A percentile compares a stretch with the other conserved stretches of the same genome.
phyloP scores from a whole-genome alignment of 768 basidiomycete genomes.

The Cystobasidium onofrii region DNA sequence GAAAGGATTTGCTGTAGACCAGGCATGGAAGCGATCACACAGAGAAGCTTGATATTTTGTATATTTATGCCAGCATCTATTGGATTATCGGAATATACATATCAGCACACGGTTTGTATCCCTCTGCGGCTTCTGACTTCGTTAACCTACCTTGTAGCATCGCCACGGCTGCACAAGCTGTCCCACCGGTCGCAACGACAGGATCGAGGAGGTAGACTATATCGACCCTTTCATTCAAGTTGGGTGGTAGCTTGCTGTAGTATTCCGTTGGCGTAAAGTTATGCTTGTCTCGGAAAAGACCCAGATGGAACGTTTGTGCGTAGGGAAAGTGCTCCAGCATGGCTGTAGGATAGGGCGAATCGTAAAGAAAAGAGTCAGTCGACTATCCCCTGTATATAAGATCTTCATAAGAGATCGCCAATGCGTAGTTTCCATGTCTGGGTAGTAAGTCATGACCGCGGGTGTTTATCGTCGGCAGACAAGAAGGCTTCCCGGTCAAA shows the following conservation, averaged over 20 bases:
- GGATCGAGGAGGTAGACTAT: conserved; percentile 83
- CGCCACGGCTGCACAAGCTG: conserved; percentile 71
- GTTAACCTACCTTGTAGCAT: conserved; percentile 56
- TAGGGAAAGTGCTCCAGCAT: conserved; percentile 76
- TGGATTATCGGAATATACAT: neutral
- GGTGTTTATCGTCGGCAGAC: too few relatives aligned
- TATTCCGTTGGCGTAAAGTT: conserved; percentile 41
- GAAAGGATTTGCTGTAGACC: conserved; percentile 62
- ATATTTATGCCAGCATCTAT: conserved; percentile 47
- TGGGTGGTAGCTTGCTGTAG: conserved; percentile 61
- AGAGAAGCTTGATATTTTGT: conserved; percentile 68
- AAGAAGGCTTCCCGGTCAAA: too few relatives aligned
- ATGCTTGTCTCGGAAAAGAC: conserved; percentile 61
- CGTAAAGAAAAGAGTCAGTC: neutral
- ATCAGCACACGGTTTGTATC: neutral
- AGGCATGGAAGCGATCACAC: conserved; percentile 65
- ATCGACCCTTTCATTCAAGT: conserved; percentile 78
- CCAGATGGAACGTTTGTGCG: conserved; percentile 82
- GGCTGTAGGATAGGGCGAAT: conserved; percentile 48
- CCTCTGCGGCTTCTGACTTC: conserved; percentile 49
- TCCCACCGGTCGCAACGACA: conserved; percentile 86
- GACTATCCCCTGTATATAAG: too few relatives aligned
- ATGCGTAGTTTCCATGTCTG: too few relatives aligned
- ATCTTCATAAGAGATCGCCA: too few relatives aligned
- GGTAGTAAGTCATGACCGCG: too few relatives aligned